Base-by-base conservation (phyloP, 352 stramenopile genomes). In the Sclerospora graminicola region DNA sequence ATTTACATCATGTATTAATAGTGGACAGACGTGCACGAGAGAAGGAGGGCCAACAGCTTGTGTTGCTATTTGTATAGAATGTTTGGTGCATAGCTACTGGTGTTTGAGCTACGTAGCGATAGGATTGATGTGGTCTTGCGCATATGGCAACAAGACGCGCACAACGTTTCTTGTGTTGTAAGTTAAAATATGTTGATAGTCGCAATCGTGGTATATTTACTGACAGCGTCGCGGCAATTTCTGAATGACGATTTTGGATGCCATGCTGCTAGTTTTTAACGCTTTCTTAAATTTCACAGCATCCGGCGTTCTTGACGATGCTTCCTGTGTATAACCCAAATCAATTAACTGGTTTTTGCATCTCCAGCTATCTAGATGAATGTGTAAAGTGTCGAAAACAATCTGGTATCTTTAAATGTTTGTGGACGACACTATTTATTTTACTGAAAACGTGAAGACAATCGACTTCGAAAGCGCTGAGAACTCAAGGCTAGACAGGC, bases 281-380 rank as follows among this genome's bases (percentile, higher is more conserved):
- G 81, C 81, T 10, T 90, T 92, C 51, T 92, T 92, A 69, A 92
- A 87, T 92, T 55, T 90, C 73, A 23, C 74, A 91, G 60, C 68
- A 81, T 60, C 68, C 65, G 29, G 65, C 65, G 19, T 81, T 81
- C 50, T 81, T 65, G 18, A 60, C 71, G 14, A 48, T 77, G 51
- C 62, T 45, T 23, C 41, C 47, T 8, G 45, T 58, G 41, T 39
- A 61, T 40, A 45, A 66, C 36, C 32, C 40, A 15, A 59, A 49
- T 33, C 19, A 41, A 15, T 19, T 23, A 31, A 18, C 53, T 15
- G 45, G 33, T 23, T 65, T 65, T 28, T 42, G 45, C n/a, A 10
- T 39, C 42, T 3, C 18, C 53, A 1, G 24, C 46, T 9, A 10
- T 23, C 13, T 39, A 56, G n/a, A 45, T 44, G 39, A 60, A 57